A percentile compares a stretch with the other conserved stretches of the same genome.
phyloP scores from a whole-genome alignment of 495 filamentous ascomycete genomes.

The Pseudevernia furfuracea region DNA sequence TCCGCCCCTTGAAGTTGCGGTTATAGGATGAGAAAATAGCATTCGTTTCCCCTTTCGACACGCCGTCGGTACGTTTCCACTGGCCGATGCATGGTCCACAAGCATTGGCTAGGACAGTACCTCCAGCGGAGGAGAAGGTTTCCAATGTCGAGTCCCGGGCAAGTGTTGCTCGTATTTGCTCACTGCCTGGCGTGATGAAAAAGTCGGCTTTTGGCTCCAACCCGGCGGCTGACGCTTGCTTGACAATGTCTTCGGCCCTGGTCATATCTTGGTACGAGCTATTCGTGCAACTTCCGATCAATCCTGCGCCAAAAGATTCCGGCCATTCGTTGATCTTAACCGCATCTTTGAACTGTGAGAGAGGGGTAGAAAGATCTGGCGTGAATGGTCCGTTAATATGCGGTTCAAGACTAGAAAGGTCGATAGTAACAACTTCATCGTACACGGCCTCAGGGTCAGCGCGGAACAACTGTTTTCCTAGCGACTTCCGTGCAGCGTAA shows the following conservation, averaged over 20 bases:
- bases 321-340: conserved; percentile 85
- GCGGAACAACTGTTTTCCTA: conserved; percentile 38
- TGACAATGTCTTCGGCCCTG: conserved; percentile 81
- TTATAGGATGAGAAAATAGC: conserved; percentile 97
- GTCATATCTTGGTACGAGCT: conserved; percentile 99
- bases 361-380: conserved; percentile 83
- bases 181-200: conserved; percentile 92
- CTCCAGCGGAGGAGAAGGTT: conserved; percentile 82
- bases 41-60: conserved; percentile 77
- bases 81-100: conserved; percentile 95
- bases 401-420: conserved; percentile 83
- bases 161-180: conserved; percentile 91
- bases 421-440: conserved; percentile 84
- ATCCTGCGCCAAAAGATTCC: conserved; percentile 75
- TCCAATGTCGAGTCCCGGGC: conserved; percentile 76
- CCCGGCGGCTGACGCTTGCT: conserved; percentile 79
- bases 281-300: conserved; percentile 98
- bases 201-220: conserved; percentile 83
- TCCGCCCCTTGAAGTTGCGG: conserved; percentile 94
- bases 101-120: conserved; percentile 85
- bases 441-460: conserved; percentile 80
- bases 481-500: conserved; percentile 27
- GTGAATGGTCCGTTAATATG: conserved; percentile 98
- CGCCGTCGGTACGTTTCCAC: conserved; percentile 85
- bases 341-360: conserved; percentile 78